These are phyloP conservation scores for Paraconiothyrium sp. DNA, from an alignment of 2,329 filamentous ascomycete genomes.

Conservation along the genomic window DNA sequence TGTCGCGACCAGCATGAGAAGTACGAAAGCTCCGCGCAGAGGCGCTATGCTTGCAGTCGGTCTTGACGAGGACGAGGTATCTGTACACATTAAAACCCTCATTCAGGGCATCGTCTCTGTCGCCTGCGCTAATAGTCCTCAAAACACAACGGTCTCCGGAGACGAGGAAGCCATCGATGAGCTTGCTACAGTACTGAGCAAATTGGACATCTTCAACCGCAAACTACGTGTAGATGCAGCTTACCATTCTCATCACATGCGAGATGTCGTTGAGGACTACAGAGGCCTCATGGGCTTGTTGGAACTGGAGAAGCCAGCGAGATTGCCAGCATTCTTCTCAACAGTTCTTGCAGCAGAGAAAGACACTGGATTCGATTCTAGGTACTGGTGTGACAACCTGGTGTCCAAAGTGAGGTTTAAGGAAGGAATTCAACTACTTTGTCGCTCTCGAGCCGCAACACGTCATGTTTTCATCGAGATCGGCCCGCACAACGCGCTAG, in stretches of 20 bases:
- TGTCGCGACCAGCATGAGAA: background rate
- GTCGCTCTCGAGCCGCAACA: background rate
- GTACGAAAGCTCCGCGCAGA: background rate
- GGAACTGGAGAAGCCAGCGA: background rate
- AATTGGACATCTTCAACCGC: slow-evolving; percentile 49
- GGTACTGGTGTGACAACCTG: slow-evolving; percentile 6
- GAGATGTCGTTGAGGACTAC: background rate
- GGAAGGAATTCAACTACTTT: background rate
- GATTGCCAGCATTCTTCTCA: background rate
- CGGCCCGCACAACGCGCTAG: slow-evolving; percentile 5
- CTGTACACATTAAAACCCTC: slow-evolving; percentile 12
- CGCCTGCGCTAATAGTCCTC: slow-evolving; percentile 33
- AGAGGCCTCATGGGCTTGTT: background rate
- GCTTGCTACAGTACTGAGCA: slow-evolving; percentile 41
- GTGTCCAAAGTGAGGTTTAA: slow-evolving; percentile 7
- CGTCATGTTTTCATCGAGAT: slow-evolving; percentile 5
- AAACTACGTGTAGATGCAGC: slow-evolving; percentile 53
- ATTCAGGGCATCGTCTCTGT: slow-evolving; percentile 27
- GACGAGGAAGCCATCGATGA: slow-evolving; percentile 50
- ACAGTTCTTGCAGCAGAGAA: background rate
- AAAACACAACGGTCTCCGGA: slow-evolving; percentile 47
- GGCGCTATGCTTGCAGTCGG: slow-evolving; percentile 42
- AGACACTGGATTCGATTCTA: background rate
- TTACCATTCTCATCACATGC: slow-evolving; percentile 49
- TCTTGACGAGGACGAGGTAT: slow-evolving; percentile 19